Base-by-base conservation (phyloP, 2,329 filamentous ascomycete genomes). In the Colletotrichum sp. region DNA sequence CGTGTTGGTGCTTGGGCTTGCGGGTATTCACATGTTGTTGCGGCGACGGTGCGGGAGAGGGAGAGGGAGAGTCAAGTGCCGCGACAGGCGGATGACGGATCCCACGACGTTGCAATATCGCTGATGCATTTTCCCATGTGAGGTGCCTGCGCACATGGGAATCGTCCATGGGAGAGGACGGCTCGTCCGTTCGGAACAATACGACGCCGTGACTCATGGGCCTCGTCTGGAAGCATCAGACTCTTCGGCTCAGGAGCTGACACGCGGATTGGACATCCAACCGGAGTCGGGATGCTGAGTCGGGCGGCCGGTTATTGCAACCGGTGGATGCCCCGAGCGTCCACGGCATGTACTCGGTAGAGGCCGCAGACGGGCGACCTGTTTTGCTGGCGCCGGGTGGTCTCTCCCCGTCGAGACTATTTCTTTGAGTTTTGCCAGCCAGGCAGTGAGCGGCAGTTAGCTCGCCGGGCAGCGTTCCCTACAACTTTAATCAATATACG, bases 171-270 rank as follows among this genome's bases (percentile, higher is more conserved):
- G 18, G 1, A 48, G 38, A 48, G 0, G 18, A 48, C 9, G 18
- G 18, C 38, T 48, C 2, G 18, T 18, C 38, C 38, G 5, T n/a
- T 48, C 5, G 38, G 18, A 48, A 48, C 0, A n/a, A n/a, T 12
- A n/a, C 38, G 38, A 12, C 18, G 18, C 58, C 66, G 75, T 72
- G 61, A 74, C 48, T 10, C 55, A 24, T 38, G 7, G 7, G 38
- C 9, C 38, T n/a, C 38, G 18, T 48, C 3, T 48, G 38, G 38
- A 48, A 0, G 38, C 38, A n/a, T 48, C 18, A 48, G 38, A 12
- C 2, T 21, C 18, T 48, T 2, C 38, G 38, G 38, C 38, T 12
- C 38, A 48, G 18, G 38, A 48, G 38, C 38, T 4, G 38, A 48
- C 38, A 9, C n/a, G 18, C 18, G 18, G 9, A n/a, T 48, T 48